A percentile compares a stretch with the other conserved stretches of the same genome.
Conservation (phyloP, 2,329 filamentous ascomycete species). For the Diaporthe nobilis region DNA sequence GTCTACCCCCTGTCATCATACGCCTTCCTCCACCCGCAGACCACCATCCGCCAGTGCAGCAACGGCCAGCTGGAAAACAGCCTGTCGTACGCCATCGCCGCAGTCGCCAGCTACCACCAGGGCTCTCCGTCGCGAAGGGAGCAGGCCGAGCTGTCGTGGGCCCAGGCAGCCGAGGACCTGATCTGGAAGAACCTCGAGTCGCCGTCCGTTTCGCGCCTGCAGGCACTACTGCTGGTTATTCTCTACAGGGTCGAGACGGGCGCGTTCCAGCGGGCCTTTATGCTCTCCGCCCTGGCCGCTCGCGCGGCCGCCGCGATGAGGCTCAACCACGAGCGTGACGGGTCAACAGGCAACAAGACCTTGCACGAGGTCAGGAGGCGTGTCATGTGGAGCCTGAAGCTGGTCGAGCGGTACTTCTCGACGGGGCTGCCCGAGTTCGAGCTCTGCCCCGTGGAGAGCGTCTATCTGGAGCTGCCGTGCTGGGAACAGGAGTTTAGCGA, state of each 20-base stretch:
- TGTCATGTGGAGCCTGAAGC: constrained; percentile 61
- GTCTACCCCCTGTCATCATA: constrained; percentile 40
- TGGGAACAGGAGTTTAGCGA: constrained; percentile 58
- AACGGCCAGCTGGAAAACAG: constrained; percentile 36
- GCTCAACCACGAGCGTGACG: constrained; percentile 59
- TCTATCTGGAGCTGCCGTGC: constrained; percentile 59
- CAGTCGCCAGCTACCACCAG: constrained; percentile 38
- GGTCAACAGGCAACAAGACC: constrained; percentile 48
- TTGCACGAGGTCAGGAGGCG: constrained; percentile 59
- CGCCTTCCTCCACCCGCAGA: constrained; percentile 40
- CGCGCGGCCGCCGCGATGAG: constrained; percentile 59
- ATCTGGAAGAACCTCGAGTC: constrained; percentile 45
- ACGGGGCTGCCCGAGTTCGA: constrained; percentile 61
- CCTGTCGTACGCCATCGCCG: constrained; percentile 36
- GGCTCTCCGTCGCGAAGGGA: constrained; percentile 23
- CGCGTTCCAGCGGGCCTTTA: constrained; percentile 60
- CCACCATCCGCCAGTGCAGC: constrained; percentile 37
- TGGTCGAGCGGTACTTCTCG: constrained; percentile 58
- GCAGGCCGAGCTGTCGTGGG: constrained; percentile 33
- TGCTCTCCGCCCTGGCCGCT: constrained; percentile 60
- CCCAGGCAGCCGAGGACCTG: constrained; percentile 36
- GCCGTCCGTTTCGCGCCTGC: constrained; percentile 47
- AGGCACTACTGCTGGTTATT: constrained; percentile 61
- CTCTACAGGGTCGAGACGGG: constrained; percentile 61
- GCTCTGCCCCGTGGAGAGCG: constrained; percentile 58